Percentiles rank a stretch among this genome's conserved stretches.
These are phyloP conservation scores for Xylaria cubensis DNA, from an alignment of 495 filamentous ascomycete genomes.

Conservation along the genomic window DNA sequence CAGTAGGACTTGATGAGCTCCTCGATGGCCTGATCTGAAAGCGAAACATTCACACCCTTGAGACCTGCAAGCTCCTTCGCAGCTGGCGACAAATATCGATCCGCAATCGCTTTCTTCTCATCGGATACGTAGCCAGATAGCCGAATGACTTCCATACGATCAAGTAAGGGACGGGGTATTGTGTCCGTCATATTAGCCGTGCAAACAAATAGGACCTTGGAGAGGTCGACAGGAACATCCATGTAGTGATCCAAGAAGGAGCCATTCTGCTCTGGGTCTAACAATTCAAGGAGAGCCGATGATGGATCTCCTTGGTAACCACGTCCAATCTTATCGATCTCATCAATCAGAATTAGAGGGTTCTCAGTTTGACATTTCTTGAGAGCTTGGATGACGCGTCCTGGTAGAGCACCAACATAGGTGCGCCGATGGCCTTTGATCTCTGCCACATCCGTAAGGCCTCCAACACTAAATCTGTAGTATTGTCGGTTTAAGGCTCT, in stretches of 20 bases:
- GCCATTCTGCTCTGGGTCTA: constrained; percentile 97
- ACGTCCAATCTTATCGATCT: constrained; percentile 95
- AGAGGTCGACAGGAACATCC: constrained; percentile 97
- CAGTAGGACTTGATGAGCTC: constrained; percentile 99
- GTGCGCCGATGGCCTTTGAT: constrained; percentile 98
- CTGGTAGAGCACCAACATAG: constrained; percentile 95
- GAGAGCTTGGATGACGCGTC: constrained; percentile 95
- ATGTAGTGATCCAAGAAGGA: constrained; percentile 99
- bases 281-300: constrained; percentile 89
- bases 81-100: constrained; percentile 87
- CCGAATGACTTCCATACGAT: constrained; percentile 98
- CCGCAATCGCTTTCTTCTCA: constrained; percentile 99
- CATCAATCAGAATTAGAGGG: constrained; percentile 94
- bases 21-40: constrained; percentile 83
- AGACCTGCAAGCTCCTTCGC: constrained; percentile 91
- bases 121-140: constrained; percentile 97
- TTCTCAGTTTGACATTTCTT: constrained; percentile 99
- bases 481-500: constrained; percentile 93
- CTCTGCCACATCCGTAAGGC: constrained; percentile 97
- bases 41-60: constrained; percentile 86
- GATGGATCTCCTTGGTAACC: constrained; percentile 97
- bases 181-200: constrained; percentile 99
- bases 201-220: constrained; percentile 98
- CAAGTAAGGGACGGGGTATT: constrained; percentile 90
- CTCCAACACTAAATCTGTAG: constrained; percentile 97